Conservation (phyloP, 495 filamentous ascomycete genomes). For the Aspergillus cavernicola region DNA sequence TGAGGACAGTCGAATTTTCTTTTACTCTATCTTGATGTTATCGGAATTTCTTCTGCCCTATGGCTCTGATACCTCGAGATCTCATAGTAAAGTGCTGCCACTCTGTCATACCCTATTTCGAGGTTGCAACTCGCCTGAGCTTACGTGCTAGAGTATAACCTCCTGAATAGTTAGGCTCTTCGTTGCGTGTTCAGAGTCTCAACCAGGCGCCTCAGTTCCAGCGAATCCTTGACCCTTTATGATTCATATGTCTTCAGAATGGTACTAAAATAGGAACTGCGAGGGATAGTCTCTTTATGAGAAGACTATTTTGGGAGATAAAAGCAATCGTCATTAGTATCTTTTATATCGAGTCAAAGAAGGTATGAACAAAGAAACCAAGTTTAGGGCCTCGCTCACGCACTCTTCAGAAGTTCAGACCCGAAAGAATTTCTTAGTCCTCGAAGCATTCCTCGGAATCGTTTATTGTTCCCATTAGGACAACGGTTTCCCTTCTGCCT, state of each 20-base stretch:
- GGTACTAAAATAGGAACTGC: no score
- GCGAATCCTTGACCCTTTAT: neutral
- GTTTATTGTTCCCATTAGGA: no score
- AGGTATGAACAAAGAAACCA: neutral
- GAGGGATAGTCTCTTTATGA: neutral
- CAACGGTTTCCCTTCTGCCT: no score
- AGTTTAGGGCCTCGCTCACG: neutral
- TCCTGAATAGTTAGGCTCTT: no score
- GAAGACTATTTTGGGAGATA: neutral
- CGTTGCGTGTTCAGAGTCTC: no score
- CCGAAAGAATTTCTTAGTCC: neutral
- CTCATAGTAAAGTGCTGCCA: neutral
- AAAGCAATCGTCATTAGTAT: neutral
- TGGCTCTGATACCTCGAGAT: neutral
- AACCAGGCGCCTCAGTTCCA: neutral
- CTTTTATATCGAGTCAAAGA: neutral
- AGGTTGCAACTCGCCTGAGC: neutral
- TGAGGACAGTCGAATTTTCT: neutral
- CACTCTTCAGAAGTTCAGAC: neutral
- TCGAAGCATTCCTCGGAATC: no score
- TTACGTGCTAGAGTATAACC: neutral
- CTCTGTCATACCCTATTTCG: constrained; percentile 1
- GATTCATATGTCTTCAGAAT: no score
- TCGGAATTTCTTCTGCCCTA: neutral
- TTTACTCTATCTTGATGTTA: neutral